Percentiles rank a stretch among this genome's conserved stretches.
phyloP scores from a whole-genome alignment of 164 flowering plant species.

The Amborella trichopoda region DNA sequence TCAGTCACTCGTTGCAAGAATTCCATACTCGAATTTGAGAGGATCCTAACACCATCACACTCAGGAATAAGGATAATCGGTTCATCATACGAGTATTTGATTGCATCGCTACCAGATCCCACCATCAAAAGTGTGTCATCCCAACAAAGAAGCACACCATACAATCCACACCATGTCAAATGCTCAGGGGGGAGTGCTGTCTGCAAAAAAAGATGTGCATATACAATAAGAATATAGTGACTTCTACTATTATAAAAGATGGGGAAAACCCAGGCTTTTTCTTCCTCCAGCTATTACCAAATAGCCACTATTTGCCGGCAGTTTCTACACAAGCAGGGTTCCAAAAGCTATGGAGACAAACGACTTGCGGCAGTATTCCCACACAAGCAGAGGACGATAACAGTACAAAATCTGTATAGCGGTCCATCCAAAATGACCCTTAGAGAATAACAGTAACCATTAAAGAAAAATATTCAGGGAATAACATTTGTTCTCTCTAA shows the following conservation, averaged over 20 bases:
- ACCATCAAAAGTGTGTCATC: slow-evolving; percentile 93
- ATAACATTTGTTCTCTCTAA: too few relatives aligned
- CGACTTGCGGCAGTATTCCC: too few relatives aligned
- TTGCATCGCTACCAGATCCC: slow-evolving; percentile 78
- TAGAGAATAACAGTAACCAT: too few relatives aligned
- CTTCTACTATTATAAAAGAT: neutral
- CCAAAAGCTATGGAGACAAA: too few relatives aligned
- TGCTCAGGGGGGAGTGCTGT: slow-evolving; percentile 93
- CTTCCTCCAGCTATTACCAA: too few relatives aligned
- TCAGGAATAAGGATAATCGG: slow-evolving; percentile 83
- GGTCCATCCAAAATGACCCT: too few relatives aligned
- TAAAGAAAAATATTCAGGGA: too few relatives aligned
- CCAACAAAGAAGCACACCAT: slow-evolving; percentile 86
- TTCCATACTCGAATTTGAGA: slow-evolving; percentile 85
- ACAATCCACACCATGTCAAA: slow-evolving; percentile 96
- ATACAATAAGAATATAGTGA: neutral
- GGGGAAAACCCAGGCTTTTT: slow-evolving; percentile 1
- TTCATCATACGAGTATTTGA: slow-evolving; percentile 82
- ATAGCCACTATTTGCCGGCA: too few relatives aligned
- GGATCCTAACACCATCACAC: slow-evolving; percentile 92
- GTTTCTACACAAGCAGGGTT: too few relatives aligned
- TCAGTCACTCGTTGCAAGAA: slow-evolving; percentile 88
- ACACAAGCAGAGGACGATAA: too few relatives aligned
- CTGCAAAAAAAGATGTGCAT: slow-evolving; percentile 24
- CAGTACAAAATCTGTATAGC: too few relatives aligned